Percentiles rank a stretch among this genome's conserved stretches.
phyloP scores from a whole-genome alignment of 192 early-diverging fungal species.

The Coemansia biformis region DNA sequence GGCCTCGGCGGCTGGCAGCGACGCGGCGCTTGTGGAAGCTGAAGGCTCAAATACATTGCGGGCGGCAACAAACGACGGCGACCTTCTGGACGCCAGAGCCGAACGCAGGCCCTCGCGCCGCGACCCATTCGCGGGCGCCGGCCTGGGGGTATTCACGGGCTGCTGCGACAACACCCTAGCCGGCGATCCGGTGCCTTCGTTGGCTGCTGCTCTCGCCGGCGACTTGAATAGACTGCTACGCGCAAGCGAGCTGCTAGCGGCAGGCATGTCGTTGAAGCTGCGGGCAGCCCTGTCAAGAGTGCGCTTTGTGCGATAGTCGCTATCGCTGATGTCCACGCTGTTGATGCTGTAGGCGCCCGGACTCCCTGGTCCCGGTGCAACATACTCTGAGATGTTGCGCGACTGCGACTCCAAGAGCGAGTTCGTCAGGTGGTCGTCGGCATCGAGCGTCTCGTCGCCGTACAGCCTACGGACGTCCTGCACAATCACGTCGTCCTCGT shows the following conservation, averaged over 20 bases:
- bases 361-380: conserved; percentile 8
- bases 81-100: not conserved
- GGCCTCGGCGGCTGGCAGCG: not conserved
- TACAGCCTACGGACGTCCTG: conserved; percentile 6
- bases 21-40: not conserved
- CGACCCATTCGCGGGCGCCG: not conserved
- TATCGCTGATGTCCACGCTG: conserved; percentile 43
- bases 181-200: too few relatives aligned
- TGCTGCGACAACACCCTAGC: too few relatives aligned
- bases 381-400: conserved; percentile 27
- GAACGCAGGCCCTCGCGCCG: not conserved
- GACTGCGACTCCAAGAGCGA: conserved; percentile 31
- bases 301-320: conserved; percentile 31
- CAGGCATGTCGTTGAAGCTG: conserved; percentile 1
- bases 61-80: conserved; percentile 12
- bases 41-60: conserved; percentile 9
- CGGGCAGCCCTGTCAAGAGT: conserved; percentile 14
- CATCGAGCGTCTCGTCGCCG: conserved; percentile 15
- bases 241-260: conserved; percentile 3
- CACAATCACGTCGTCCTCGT: conserved; percentile 1
- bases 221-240: not conserved
- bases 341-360: conserved; percentile 26
- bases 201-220: too few relatives aligned
- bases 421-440: conserved; percentile 27
- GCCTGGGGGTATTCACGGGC: too few relatives aligned